Evolutionary conservation across 768 basidiomycete species (phyloP), one percentile per base, ranked within the genome.

Genomic region (Boletus huronensis): DNA sequence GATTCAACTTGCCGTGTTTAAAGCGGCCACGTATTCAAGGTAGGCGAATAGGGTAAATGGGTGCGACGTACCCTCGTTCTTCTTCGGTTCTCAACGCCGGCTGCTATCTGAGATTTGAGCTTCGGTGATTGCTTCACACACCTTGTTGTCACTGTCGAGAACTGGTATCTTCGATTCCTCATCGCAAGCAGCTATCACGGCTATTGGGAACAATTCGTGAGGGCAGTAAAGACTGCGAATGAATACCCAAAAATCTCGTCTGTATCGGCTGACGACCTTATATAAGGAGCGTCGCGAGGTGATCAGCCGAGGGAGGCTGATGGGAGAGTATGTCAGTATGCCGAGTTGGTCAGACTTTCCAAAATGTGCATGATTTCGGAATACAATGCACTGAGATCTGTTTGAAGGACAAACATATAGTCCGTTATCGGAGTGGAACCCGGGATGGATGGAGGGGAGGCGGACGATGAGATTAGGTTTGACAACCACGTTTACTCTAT

Each of bases 81-180:
- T 44, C 44, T 44, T 52, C 19, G 38, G 50, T 52, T 40, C 19
- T 50, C 40, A 26, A 10, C n/a, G 3, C 32, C 23, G 45, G 19
- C 19, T 49, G 35, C n/a, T 19, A 44, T 29, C 8, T 23, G 26
- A 34, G 31, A 48, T 21, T 8, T 25, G 23, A 31, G 32, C 53
- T 51, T 54, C 41, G 25, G 21, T 19, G 32, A 17, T 39, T 43
- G 48, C 44, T 50, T 60, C 44, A 54, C 51, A 35, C 38, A 59
- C 42, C 46, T 49, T 39, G 26, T 54, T 19, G n/a, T 11, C 26
- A 50, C 34, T 39, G 31, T 35, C 21, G 19, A 46, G 43, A 48
- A 23, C n/a, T 35, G 31, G 48, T 38, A 34, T 25, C 35, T 40
- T 42, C 44, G 13, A 47, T 46, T 28, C 26, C 28, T 35, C 31